A percentile compares a stretch with the other conserved stretches of the same genome.
Evolutionary conservation across 2,329 filamentous ascomycete species (phyloP).

Genomic region (Aspergillus ustus): DNA sequence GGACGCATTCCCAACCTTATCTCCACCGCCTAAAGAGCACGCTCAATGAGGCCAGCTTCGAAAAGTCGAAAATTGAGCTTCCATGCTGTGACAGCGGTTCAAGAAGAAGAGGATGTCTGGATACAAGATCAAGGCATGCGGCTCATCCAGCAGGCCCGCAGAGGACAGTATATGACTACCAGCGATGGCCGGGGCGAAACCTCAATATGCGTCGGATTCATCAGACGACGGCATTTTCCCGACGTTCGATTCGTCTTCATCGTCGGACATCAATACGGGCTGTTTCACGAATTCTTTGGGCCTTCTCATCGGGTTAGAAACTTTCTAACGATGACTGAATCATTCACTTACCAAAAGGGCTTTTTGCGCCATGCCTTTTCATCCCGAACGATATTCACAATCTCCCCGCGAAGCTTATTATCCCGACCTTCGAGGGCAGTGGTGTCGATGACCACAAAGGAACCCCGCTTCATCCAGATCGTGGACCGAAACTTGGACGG

Average conservation of each 20-base stretch:
- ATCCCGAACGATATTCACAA: conserved; percentile 88
- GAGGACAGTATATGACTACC: not conserved
- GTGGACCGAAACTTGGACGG: conserved; percentile 85
- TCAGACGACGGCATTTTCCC: conserved; percentile 85
- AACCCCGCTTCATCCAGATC: conserved; percentile 89
- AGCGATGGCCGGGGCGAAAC: not conserved
- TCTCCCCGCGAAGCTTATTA: conserved; percentile 83
- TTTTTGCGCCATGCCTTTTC: conserved; percentile 92
- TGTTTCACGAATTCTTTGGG: conserved; percentile 77
- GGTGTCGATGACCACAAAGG: conserved; percentile 83
- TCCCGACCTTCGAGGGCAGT: conserved; percentile 66
- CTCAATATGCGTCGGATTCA: conserved; percentile 70
- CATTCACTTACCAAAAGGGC: conserved; percentile 71
- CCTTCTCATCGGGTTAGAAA: conserved; percentile 54
- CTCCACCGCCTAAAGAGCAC: conserved; percentile 28
- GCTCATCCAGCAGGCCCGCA: not conserved
- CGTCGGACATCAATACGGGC: conserved; percentile 66
- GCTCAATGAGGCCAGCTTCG: conserved; percentile 24
- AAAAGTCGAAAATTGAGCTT: not conserved
- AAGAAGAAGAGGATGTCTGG: not conserved
- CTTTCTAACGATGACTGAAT: not conserved
- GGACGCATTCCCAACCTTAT: conserved; percentile 26
- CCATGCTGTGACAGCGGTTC: not conserved
- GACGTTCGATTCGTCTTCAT: conserved; percentile 77
- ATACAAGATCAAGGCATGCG: not conserved